Conservation (phyloP, 2,329 filamentous ascomycete genomes). For the Epichloe amarillans region DNA sequence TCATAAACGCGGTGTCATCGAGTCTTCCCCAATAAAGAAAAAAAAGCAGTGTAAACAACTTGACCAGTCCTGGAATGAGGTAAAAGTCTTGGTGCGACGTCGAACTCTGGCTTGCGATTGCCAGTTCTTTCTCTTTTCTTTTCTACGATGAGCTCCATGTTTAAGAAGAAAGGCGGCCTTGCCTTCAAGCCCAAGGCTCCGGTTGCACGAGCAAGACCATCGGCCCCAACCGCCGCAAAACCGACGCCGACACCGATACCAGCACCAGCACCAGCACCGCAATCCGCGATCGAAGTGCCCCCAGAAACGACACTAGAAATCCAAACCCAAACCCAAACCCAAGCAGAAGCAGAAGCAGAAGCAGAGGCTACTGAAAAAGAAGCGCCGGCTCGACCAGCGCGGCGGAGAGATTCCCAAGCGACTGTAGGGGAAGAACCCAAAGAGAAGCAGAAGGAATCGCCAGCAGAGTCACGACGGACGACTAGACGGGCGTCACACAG, state of each 20-base stretch:
- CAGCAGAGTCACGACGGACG: background rate
- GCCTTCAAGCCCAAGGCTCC: constrained; percentile 61
- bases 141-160: constrained; percentile 48
- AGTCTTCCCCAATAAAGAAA: background rate
- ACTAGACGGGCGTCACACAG: constrained; percentile 3
- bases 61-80: background rate
- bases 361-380: background rate
- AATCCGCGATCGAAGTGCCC: constrained; percentile 2
- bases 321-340: background rate
- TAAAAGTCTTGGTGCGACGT: background rate
- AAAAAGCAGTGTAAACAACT: background rate
- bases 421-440: background rate
- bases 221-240: constrained; percentile 4
- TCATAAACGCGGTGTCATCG: background rate
- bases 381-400: background rate
- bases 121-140: background rate
- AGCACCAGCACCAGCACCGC: background rate
- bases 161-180: constrained; percentile 50
- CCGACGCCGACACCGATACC: background rate
- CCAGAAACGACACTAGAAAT: background rate
- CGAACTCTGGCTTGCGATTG: background rate
- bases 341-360: background rate
- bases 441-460: background rate
- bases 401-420: background rate
- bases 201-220: constrained; percentile 26